These are phyloP conservation scores for Crepidotus variabilis DNA, from an alignment of 768 basidiomycete genomes.

Conservation along the genomic window DNA sequence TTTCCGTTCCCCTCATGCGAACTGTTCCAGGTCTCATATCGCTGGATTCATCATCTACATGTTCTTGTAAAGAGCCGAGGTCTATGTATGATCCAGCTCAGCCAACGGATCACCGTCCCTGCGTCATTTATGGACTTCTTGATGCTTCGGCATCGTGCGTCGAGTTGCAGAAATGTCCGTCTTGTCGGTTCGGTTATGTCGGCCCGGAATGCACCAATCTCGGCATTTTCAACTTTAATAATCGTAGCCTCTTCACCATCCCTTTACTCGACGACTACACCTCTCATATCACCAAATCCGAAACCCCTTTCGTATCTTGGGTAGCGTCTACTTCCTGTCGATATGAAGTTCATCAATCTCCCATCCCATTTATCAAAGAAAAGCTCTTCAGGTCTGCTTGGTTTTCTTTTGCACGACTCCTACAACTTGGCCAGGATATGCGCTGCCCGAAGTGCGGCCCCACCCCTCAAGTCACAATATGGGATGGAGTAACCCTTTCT, in stretches of 20 bases:
- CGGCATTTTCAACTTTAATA: constrained; percentile 33
- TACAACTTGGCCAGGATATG: constrained; percentile 19
- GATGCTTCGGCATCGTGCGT: constrained; percentile 3
- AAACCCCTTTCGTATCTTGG: constrained; percentile 31
- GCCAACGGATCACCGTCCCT: not conserved
- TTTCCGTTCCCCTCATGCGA: not conserved
- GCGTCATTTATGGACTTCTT: constrained; percentile 11
- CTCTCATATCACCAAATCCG: constrained; percentile 25
- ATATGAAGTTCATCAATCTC: constrained; percentile 8
- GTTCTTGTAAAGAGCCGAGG: constrained; percentile 7
- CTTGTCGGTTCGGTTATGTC: constrained; percentile 17
- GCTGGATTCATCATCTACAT: constrained; percentile 6
- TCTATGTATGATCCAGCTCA: not conserved
- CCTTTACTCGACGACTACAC: constrained; percentile 32
- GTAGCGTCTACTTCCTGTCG: constrained; percentile 15
- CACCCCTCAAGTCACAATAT: constrained; percentile 25
- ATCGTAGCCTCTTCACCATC: constrained; percentile 25
- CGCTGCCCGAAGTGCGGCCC: constrained; percentile 23
- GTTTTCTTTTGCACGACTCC: constrained; percentile 27
- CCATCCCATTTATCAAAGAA: constrained; percentile 19
- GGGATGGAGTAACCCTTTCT: constrained; percentile 28
- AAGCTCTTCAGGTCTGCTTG: constrained; percentile 27
- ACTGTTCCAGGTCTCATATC: not conserved
- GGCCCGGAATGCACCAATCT: constrained; percentile 24
- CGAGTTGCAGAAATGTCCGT: constrained; percentile 13